Evolutionary conservation across 257 asterid genomes (phyloP).

Genomic region (Rehmannia glutinosa): DNA sequence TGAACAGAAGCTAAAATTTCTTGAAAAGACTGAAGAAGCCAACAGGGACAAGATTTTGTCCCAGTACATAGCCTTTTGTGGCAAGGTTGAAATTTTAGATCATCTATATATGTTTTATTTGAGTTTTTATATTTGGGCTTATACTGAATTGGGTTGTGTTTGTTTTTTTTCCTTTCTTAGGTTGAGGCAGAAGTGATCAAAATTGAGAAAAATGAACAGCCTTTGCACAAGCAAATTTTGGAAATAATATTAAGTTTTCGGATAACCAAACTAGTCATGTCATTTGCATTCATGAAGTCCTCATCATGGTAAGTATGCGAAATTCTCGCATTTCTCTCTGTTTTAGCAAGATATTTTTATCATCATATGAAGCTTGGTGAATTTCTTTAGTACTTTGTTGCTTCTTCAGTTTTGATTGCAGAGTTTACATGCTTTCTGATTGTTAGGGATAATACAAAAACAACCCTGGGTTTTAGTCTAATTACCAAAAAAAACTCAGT

Average conservation of each 20-base stretch:
- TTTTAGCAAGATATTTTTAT: not conserved
- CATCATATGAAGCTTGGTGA: not conserved
- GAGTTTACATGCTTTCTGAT: not conserved
- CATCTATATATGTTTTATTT: not conserved
- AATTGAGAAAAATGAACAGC: slow-evolving; percentile 40
- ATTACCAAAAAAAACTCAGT: too few species aligned
- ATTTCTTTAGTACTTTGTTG: not conserved
- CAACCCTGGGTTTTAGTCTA: too few species aligned
- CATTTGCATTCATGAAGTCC: slow-evolving; percentile 46
- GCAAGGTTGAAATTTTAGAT: slow-evolving; percentile 17
- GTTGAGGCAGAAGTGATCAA: slow-evolving; percentile 47
- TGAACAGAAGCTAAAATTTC: slow-evolving; percentile 42
- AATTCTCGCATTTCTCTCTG: not conserved
- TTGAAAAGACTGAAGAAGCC: slow-evolving; percentile 38
- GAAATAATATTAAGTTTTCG: slow-evolving; percentile 33
- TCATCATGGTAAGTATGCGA: slow-evolving; percentile 44
- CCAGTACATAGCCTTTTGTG: slow-evolving; percentile 36
- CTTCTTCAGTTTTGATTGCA: not conserved
- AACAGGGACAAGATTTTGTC: slow-evolving; percentile 25
- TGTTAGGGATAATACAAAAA: too few species aligned
- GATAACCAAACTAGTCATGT: slow-evolving; percentile 56
- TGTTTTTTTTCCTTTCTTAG: slow-evolving; percentile 18
- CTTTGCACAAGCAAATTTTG: slow-evolving; percentile 39
- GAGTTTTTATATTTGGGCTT: not conserved
- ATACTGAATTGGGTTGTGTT: not conserved